These are phyloP conservation scores for Dovyalis caffra DNA, from an alignment of 345 rosid species.

Conservation along the genomic window DNA sequence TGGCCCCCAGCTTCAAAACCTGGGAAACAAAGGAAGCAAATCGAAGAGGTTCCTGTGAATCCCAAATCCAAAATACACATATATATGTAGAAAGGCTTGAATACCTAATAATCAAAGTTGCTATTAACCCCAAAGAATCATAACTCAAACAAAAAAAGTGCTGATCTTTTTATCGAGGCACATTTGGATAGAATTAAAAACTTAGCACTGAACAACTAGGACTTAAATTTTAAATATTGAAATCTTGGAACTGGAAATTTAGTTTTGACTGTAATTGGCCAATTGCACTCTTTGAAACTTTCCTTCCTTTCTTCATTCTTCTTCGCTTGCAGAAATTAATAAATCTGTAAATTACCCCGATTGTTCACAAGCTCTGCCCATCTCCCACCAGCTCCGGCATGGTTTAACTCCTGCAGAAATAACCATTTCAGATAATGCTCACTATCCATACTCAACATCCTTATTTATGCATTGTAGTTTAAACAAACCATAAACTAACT, in stretches of 20 bases:
- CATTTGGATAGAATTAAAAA: neutral
- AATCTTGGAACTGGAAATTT: neutral
- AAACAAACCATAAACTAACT: neutral
- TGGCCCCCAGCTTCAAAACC: constrained; percentile 99
- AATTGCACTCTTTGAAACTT: neutral
- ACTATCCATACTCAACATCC: neutral
- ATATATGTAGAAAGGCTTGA: neutral
- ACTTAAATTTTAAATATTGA: neutral
- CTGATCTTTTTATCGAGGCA: neutral
- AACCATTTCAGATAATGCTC: constrained; percentile 14
- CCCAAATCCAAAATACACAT: neutral
- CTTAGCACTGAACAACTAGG: neutral
- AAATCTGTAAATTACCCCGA: constrained; percentile 55
- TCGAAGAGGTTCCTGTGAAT: neutral
- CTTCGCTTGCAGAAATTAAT: neutral
- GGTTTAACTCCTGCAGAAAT: constrained; percentile 84
- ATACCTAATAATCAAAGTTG: neutral
- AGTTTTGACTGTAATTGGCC: neutral
- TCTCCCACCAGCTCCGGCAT: constrained; percentile 97
- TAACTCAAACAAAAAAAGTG: neutral
- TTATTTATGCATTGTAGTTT: neutral
- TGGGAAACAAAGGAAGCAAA: constrained; percentile 23
- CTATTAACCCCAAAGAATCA: neutral
- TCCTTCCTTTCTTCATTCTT: neutral
- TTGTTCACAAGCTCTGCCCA: constrained; percentile 98